These are phyloP conservation scores for Eutypa lata DNA, from an alignment of 2,329 filamentous ascomycete species.

Conservation along the genomic window DNA sequence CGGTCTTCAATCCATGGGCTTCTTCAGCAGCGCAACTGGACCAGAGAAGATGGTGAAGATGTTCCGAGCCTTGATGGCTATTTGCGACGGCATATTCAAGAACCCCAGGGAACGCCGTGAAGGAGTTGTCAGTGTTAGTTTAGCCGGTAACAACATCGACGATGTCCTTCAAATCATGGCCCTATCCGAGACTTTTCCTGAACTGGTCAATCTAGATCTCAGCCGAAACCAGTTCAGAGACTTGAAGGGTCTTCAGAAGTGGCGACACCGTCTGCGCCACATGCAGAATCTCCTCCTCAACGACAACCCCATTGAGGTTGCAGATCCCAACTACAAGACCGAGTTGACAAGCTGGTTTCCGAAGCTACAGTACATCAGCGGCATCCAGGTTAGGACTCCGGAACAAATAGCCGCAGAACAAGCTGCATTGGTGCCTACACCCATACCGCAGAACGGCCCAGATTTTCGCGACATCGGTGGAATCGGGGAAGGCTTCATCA, in stretches of 20 bases:
- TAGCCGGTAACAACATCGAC: constrained; percentile 75
- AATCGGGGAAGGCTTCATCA: constrained; percentile 73
- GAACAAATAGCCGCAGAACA: constrained; percentile 62
- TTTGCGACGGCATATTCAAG: constrained; percentile 77
- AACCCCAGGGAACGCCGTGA: constrained; percentile 69
- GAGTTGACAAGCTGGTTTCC: constrained; percentile 82
- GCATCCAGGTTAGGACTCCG: constrained; percentile 67
- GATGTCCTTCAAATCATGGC: constrained; percentile 70
- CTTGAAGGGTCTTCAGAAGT: constrained; percentile 65
- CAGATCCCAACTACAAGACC: constrained; percentile 58
- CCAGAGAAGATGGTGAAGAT: constrained; percentile 93
- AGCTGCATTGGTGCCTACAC: constrained; percentile 47
- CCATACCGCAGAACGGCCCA: constrained; percentile 61
- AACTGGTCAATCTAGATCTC: constrained; percentile 84
- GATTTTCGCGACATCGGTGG: constrained; percentile 72
- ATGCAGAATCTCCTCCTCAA: constrained; percentile 79
- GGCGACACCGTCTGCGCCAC: constrained; percentile 74
- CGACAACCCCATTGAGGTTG: constrained; percentile 69
- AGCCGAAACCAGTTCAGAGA: constrained; percentile 76
- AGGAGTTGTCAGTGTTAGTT: constrained; percentile 75
- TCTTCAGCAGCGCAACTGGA: constrained; percentile 68
- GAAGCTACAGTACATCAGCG: constrained; percentile 73
- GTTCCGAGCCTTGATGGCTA: constrained; percentile 86
- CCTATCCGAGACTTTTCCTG: constrained; percentile 76
- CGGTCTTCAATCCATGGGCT: constrained; percentile 68